A percentile compares a stretch with the other conserved stretches of the same genome.
Conservation (phyloP, 2,329 filamentous ascomycete genomes). For the Trichothecium roseum region DNA sequence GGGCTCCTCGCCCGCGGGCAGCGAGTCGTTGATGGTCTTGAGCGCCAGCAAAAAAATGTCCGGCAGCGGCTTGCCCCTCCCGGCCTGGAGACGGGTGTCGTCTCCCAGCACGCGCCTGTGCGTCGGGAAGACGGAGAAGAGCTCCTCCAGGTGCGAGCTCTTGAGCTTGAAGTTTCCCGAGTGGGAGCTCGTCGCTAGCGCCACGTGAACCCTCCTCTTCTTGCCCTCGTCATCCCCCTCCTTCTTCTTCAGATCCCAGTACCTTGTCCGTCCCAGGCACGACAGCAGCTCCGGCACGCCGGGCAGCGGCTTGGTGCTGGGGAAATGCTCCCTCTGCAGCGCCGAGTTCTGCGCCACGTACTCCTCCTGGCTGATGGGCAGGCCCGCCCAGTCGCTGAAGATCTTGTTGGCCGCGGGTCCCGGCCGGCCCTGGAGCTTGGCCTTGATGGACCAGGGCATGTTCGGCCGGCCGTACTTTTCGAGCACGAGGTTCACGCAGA, state of each 20-base stretch:
- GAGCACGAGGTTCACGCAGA: constrained; percentile 74
- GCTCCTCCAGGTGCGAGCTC: constrained; percentile 47
- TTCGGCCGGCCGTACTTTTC: constrained; percentile 59
- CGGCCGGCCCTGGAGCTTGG: constrained; percentile 59
- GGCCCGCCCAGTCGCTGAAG: constrained; percentile 70
- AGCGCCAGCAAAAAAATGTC: constrained; percentile 91
- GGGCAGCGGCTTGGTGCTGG: constrained; percentile 62
- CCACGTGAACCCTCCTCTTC: constrained; percentile 55
- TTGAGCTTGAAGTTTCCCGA: constrained; percentile 66
- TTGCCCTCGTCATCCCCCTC: constrained; percentile 9
- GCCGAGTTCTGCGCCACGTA: constrained; percentile 49
- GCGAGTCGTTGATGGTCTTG: constrained; percentile 68
- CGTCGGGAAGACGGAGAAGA: constrained; percentile 56
- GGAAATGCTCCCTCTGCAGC: constrained; percentile 65
- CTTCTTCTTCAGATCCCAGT: constrained; percentile 30
- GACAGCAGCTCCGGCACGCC: constrained; percentile 62
- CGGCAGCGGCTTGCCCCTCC: constrained; percentile 85
- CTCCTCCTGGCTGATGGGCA: constrained; percentile 64
- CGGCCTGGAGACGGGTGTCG: constrained; percentile 63
- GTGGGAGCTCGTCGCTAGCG: constrained; percentile 75
- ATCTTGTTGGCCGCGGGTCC: constrained; percentile 41
- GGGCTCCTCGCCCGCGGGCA: constrained; percentile 49
- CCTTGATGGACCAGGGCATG: constrained; percentile 92
- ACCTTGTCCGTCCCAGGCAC: constrained; percentile 43
- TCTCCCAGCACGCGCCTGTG: constrained; percentile 77